A percentile compares a stretch with the other conserved stretches of the same genome.
Conservation (phyloP, 495 filamentous ascomycete species). For the Penicillium waksmanii region DNA sequence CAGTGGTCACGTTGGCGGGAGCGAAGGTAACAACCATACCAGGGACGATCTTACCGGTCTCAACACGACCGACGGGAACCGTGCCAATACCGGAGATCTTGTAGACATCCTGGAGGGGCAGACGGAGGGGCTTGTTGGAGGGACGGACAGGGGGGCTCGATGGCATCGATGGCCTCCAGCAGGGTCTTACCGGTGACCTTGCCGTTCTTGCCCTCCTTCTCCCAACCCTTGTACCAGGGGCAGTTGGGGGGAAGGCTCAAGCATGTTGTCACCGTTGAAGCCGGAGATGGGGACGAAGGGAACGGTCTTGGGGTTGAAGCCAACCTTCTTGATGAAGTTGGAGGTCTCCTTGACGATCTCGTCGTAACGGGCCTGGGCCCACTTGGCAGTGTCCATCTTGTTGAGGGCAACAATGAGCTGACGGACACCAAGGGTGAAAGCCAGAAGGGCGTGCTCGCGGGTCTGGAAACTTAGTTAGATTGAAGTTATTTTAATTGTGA, state of each 20-base stretch:
- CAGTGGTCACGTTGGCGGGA: conserved; percentile 97
- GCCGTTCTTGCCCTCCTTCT: conserved; percentile 96
- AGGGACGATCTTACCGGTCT: conserved; percentile 97
- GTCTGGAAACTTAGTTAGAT: too few relatives aligned
- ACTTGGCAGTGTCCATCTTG: conserved; percentile 99
- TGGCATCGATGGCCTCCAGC: conserved; percentile 97
- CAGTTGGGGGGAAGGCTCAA: conserved; percentile 85
- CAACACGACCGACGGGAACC: conserved; percentile 99
- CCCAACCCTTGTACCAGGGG: conserved; percentile 99
- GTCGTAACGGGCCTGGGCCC: conserved; percentile 93
- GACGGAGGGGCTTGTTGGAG: conserved; percentile 92
- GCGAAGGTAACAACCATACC: conserved; percentile 92
- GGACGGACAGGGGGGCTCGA: conserved; percentile 89
- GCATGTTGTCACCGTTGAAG: conserved; percentile 99
- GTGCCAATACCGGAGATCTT: conserved; percentile 99
- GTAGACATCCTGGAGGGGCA: conserved; percentile 99
- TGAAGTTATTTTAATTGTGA: too few relatives aligned
- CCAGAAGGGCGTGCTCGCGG: conserved; percentile 99
- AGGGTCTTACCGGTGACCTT: conserved; percentile 95
- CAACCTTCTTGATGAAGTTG: conserved; percentile 99
- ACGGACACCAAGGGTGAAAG: conserved; percentile 99
- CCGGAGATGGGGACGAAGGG: conserved; percentile 99
- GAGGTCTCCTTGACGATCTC: conserved; percentile 99
- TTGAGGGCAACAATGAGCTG: conserved; percentile 99
- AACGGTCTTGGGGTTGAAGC: conserved; percentile 98